Base-by-base conservation (phyloP, 202 grass and related monocot species). In the Elaeis oleifera region DNA sequence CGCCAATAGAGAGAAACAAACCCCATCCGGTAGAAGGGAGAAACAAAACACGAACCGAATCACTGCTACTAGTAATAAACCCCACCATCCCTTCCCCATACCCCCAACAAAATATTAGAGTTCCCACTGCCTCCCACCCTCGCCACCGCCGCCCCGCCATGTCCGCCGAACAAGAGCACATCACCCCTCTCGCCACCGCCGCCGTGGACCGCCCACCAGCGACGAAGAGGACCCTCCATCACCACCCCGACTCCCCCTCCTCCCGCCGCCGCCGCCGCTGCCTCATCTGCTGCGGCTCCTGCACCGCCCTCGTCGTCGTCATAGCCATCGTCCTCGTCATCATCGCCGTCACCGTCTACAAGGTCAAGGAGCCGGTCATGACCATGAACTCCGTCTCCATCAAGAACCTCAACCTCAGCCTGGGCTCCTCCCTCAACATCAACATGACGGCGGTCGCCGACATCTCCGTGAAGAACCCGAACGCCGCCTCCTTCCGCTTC, bases 381-480 rank as follows among this genome's bases (percentile, higher is more conserved):
- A 60, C 57, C 14, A 60, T 60, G 57, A 60, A 60, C 57, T 28
- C 57, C 23, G 3, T 59, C 57, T 15, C 11, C 13, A 16, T 59
- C 57, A 0, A 11, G 13, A 17, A 28, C 57, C 23, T 59, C 4
- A 11, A 23, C 44, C 15, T n/a, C 28, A 44, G 13, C 8, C 1
- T 13, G 1, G 16, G 51, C 39, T 21, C 28, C 52, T 18, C 62
- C 50, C 20, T 14, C 27, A 24, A 69, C 53, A 13, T 44, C 20
- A 71, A 69, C 54, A 53, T 95, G 51, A 69, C 83, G 16, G 68
- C 87, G 65, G 65, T 79, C 20, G 86, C 75, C 17, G 82, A 83
- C 67, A 78, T 89, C 65, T 90, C 85, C 56, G 83, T 95, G 31
- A 68, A 28, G 53, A 90, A 95, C 80, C 90, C 86, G 21, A 95